Evolutionary conservation across 192 early-diverging fungal genomes (phyloP), one percentile per base, ranked within the genome.

Genomic region (Neocallimastix lanati): DNA sequence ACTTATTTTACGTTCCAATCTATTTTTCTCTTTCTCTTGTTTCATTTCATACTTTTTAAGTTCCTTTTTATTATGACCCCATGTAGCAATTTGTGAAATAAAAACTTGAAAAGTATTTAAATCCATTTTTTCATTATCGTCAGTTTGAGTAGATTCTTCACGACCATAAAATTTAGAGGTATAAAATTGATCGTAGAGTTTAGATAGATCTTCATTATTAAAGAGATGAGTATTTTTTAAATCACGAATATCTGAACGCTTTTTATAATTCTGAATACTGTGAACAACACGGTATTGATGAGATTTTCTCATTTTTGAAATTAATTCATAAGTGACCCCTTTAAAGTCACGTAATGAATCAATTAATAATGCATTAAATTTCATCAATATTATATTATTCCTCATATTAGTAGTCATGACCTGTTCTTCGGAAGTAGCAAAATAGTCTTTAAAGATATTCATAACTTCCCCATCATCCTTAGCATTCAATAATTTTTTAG

Each of bases 371-470:
- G 18, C 83, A 95, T 96, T 1, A 96, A 96, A 50, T 21, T 50
- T 50, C 16, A 92, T 88, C 77, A 92, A 85, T 85, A 99, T 91
- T 25, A 99, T 85, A 81, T 97, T 91, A 81, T 94, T 94, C 76
- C 88, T 89, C 12, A 80, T 81, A 25, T 84, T 87, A 29, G 90
- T 86, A 0, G 90, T 89, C 81, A 91, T 87, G 25, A 93, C 89
- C 12, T 89, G 86, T 4, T 96, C 92, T 81, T 93, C 95, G 77
- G 98, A 85, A 29, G 88, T 91, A 0, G 82, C 82, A 79, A 97
- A 99, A 86, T 94, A 99, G 27, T 85, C 83, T 84, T 98, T 98
- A 30, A 99, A 83, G 2, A 93, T 85, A 84, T 92, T 88, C 87
- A 97, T 90, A 78, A 91, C 91, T n/a, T 90, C 89, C 11, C 88